Evolutionary conservation across 768 basidiomycete species (phyloP), one percentile per base, ranked within the genome.

Genomic region (Boletus rufocinnamomeus): DNA sequence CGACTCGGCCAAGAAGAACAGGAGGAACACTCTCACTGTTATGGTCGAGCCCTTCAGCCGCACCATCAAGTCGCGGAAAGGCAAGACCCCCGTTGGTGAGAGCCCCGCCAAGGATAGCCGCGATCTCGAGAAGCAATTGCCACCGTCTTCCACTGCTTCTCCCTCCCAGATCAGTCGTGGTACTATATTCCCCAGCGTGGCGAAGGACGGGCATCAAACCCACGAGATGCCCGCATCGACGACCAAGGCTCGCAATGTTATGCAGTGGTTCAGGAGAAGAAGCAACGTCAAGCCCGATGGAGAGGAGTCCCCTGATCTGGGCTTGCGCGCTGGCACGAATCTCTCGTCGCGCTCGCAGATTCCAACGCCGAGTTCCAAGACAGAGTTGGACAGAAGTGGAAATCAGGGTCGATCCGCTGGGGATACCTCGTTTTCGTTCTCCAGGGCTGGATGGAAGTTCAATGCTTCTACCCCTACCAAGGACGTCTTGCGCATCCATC

Each of bases 251-350:
- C 86, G 87, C 72, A 93, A 89, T 69, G 97, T 99, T 53, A 98
- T 98, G 96, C 88, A 95, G 63, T 99, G 97, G 97, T 98, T 99
- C 84, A 81, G 90, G 73, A 83, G 82, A 55, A 84, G 82, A 74
- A 87, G 85, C 67, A 88, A 84, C 3, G 71, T 50, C 53, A 73
- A 70, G 66, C 70, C 63, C 56, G 73, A 67, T 41, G 64, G 57
- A 50, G 75, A 68, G 27, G 66, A 58, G 30, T 62, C 61, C 25
- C 38, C 66, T 3, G 63, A 58, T 17, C 25, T 59, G 8, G 61
- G 56, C 1, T 2, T 59, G 7, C 72, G 64, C 0, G 58, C 65
- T 30, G 69, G 69, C 43, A 61, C 66, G 21, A 63, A 69, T 21
- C 48, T 67, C 16, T 62, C 71, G 5, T 74, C 67, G 8, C 67